Conservation (phyloP, 169 alveolate genomes). For the Cyclospora cayetanensis region DNA sequence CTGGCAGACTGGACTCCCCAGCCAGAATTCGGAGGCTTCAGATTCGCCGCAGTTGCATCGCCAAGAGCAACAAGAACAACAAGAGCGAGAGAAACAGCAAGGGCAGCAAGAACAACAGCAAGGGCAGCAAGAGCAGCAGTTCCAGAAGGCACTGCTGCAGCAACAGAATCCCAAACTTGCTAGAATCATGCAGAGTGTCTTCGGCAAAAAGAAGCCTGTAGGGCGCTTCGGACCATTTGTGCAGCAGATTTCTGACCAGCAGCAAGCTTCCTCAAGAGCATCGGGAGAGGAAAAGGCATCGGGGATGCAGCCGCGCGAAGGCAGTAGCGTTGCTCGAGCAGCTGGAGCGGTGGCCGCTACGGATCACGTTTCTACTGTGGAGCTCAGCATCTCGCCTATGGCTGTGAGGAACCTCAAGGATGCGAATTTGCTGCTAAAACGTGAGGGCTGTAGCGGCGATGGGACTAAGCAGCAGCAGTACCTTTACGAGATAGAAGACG, state of each 20-base stretch:
- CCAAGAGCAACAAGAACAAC: not conserved
- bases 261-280: not conserved
- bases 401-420: conserved; percentile 61
- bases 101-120: not conserved
- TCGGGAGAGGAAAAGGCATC: conserved; percentile 9
- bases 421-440: conserved; percentile 37
- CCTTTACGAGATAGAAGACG: conserved; percentile 58
- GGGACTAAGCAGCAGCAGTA: not conserved
- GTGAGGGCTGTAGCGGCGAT: conserved; percentile 58
- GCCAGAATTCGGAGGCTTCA: not conserved
- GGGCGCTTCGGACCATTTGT: conserved; percentile 58
- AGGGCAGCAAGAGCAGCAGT: not conserved
- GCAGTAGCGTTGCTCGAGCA: not conserved
- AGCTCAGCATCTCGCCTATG: conserved; percentile 26
- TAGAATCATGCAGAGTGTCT: conserved; percentile 33
- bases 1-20: not conserved
- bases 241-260: not conserved
- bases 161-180: conserved; percentile 24
- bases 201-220: conserved; percentile 51
- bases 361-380: not conserved
- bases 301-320: not conserved
- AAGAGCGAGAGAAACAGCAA: not conserved
- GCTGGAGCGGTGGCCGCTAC: not conserved
- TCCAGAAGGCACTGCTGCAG: not conserved
- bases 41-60: conserved; percentile 7